Conservation (phyloP, 768 basidiomycete genomes). For the Russula foetens region DNA sequence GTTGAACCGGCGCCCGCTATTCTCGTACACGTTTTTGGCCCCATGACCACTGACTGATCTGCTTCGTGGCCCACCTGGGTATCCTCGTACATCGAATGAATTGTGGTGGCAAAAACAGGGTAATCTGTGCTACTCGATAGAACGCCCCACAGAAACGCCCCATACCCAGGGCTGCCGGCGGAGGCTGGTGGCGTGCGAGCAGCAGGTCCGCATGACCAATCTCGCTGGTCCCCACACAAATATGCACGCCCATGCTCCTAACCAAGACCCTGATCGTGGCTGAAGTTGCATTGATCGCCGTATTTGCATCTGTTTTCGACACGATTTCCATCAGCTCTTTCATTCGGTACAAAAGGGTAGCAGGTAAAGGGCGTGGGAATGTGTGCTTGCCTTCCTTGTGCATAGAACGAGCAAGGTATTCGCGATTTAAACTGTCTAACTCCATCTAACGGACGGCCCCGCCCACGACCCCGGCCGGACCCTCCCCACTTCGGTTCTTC, state of each 20-base stretch:
- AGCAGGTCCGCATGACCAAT: neutral
- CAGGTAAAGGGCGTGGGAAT: constrained; percentile 31
- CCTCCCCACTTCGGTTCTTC: constrained; percentile 26
- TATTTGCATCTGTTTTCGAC: constrained; percentile 73
- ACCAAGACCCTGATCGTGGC: constrained; percentile 42
- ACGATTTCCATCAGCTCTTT: constrained; percentile 18
- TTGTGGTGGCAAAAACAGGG: constrained; percentile 10
- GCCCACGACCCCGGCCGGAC: constrained; percentile 35
- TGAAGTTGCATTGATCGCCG: constrained; percentile 82
- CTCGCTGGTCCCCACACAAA: neutral
- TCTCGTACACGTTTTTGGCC: constrained; percentile 1
- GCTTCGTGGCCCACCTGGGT: neutral
- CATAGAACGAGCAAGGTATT: constrained; percentile 87
- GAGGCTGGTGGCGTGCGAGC: neutral
- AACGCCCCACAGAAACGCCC: neutral
- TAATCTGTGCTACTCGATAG: constrained; percentile 1
- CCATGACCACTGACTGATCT: constrained; percentile 10
- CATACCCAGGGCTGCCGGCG: neutral
- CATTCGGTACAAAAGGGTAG: neutral
- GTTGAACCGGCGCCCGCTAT: neutral
- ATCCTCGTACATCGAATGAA: constrained; percentile 9
- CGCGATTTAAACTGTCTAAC: constrained; percentile 70
- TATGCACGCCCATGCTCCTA: neutral
- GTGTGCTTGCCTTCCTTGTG: constrained; percentile 86
- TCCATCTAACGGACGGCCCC: constrained; percentile 45